Percentiles rank a stretch among this genome's conserved stretches.
These are phyloP conservation scores for Trichoderma harzianum DNA, from an alignment of 2,329 filamentous ascomycete genomes.

Conservation along the genomic window DNA sequence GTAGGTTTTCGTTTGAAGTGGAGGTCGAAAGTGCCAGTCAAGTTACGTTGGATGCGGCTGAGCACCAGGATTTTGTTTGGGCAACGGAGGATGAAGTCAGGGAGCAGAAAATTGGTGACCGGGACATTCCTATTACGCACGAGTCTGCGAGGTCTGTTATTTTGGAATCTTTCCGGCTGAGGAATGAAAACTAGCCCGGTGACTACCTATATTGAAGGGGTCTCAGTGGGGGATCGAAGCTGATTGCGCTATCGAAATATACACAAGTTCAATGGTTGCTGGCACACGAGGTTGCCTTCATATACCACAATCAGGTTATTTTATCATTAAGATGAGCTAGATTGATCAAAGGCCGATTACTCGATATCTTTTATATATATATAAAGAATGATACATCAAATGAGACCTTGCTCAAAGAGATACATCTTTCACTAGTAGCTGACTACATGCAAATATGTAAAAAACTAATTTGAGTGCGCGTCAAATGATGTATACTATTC, in stretches of 20 bases:
- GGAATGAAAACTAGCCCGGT: neutral
- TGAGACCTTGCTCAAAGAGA: too few species aligned
- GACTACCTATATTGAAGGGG: neutral
- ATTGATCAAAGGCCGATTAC: neutral
- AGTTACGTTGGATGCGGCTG: neutral
- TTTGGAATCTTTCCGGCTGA: neutral
- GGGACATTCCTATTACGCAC: neutral
- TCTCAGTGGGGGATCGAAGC: neutral
- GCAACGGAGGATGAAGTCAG: neutral
- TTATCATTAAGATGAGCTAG: too few species aligned
- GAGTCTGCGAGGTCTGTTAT: neutral
- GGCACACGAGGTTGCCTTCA: rapidly evolving
- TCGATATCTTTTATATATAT: too few species aligned
- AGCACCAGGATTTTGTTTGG: neutral
- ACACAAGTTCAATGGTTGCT: neutral
- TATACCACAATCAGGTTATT: rapidly evolving
- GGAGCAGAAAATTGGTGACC: neutral
- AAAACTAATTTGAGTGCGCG: neutral
- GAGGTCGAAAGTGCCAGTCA: neutral
- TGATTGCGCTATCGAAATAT: neutral
- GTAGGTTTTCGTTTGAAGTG: neutral
- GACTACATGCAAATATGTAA: neutral
- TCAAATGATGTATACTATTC: neutral
- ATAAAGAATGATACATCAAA: too few species aligned
- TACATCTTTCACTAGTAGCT: rapidly evolving